phyloP scores from a whole-genome alignment of 129 eudicot genomes.

The Escallonia rubra region DNA sequence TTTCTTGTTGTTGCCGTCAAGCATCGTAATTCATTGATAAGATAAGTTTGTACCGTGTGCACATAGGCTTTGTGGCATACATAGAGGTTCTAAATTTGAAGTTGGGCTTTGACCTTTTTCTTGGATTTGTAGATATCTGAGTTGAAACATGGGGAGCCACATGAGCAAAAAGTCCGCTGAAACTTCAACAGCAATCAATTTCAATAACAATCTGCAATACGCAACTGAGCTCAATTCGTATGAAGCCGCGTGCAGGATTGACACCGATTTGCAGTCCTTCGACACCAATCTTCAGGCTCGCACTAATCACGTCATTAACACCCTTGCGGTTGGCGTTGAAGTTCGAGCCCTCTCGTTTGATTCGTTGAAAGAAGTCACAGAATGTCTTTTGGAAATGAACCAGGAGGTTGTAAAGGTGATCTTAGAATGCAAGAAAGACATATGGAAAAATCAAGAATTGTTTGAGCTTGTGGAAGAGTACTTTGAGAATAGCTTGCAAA shows the following conservation, averaged over 20 bases:
- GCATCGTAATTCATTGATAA: too few relatives aligned
- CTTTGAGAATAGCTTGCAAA: slow-evolving; percentile 72
- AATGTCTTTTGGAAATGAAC: slow-evolving; percentile 77
- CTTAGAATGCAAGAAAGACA: slow-evolving; percentile 80
- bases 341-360: slow-evolving; percentile 78
- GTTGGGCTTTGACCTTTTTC: too few relatives aligned
- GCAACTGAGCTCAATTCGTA: slow-evolving; percentile 61
- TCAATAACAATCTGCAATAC: slow-evolving; percentile 42
- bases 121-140: too few relatives aligned
- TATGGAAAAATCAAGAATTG: slow-evolving; percentile 77
- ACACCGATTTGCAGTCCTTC: slow-evolving; percentile 63
- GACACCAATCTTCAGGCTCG: slow-evolving; percentile 71
- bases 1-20: too few relatives aligned
- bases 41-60: too few relatives aligned
- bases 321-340: slow-evolving; percentile 72
- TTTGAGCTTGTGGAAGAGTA: slow-evolving; percentile 83
- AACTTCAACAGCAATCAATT: slow-evolving; percentile 41
- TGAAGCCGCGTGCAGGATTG: slow-evolving; percentile 68
- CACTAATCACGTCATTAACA: slow-evolving; percentile 55
- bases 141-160: slow-evolving; percentile 66
- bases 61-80: too few relatives aligned
- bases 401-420: slow-evolving; percentile 86
- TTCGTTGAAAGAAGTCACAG: slow-evolving; percentile 74
- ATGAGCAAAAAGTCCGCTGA: slow-evolving; percentile 65
- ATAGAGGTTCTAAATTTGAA: too few relatives aligned